Evolutionary conservation across 1,139 yeast species (phyloP).

Genomic region (Diutina catenulata): DNA sequence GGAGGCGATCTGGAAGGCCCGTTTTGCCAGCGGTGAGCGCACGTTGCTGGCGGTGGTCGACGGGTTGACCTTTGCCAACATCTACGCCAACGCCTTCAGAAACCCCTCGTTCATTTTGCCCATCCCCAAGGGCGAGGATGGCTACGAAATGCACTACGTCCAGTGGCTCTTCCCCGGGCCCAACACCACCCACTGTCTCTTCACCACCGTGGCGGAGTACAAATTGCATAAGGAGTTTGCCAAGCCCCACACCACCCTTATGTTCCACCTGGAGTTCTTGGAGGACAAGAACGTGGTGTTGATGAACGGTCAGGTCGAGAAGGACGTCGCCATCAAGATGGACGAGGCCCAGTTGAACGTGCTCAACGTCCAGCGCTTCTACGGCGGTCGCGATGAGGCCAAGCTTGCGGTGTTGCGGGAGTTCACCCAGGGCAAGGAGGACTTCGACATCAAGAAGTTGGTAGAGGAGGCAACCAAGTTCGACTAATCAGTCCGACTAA

Average conservation of each 20-base stretch:
- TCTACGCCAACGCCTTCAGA: conserved; percentile 56
- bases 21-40: conserved; percentile 54
- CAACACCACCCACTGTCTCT: conserved; percentile 74
- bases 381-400: conserved; percentile 49
- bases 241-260: conserved; percentile 85
- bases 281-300: conserved; percentile 54
- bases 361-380: conserved; percentile 78
- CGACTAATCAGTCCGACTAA: conserved; percentile 21
- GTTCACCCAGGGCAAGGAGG: conserved; percentile 58
- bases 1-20: conserved; percentile 80
- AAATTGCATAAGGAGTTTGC: conserved; percentile 88
- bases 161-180: conserved; percentile 94
- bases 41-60: conserved; percentile 57
- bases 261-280: conserved; percentile 73
- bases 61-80: conserved; percentile 40
- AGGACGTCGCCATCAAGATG: conserved; percentile 49
- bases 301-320: conserved; percentile 81
- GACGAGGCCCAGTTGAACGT: conserved; percentile 73
- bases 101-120: conserved; percentile 72
- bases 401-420: conserved; percentile 47
- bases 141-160: conserved; percentile 75
- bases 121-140: conserved; percentile 45
- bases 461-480: conserved; percentile 63
- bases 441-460: conserved; percentile 55
- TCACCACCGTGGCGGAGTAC: conserved; percentile 87